Base-by-base conservation (phyloP, 202 grass and related monocot genomes). In the Setaria italica region DNA sequence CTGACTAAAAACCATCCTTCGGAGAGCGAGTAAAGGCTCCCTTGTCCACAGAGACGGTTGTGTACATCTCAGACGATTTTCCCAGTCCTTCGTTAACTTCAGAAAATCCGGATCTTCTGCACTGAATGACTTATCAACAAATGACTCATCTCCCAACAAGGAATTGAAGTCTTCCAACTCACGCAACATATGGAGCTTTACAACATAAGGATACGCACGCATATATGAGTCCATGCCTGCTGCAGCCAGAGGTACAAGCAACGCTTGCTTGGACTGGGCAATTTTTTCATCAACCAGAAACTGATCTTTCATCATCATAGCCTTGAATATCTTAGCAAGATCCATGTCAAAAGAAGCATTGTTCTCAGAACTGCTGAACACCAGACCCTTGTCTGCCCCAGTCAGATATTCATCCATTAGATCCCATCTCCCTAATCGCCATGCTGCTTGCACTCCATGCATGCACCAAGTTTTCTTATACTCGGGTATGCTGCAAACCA, bases 191-290 rank as follows among this genome's bases (percentile, higher is more conserved):
- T 99, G 96, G 76, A 99, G 96, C 76, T 99, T 99, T 48, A 94
- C 91, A 72, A 99, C 85, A 73, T 99, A 99, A 33, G 96, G 96
- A 92, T 99, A 99, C 32, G 96, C 96, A 88, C 93, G 96, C 91
- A 95, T 94, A 84, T 99, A 95, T 0, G 96, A 99, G 73, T 99
- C 96, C 96, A 95, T 99, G 65, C 96, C 96, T 77, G 96, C 96
- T n/a, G 96, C 96, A 88, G 93, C 88, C 49, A 99, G 76, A 78
- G 96, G 96, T 75, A 92, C 91, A 84, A 99, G 88, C 79, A 99
- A 82, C 49, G 93, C 76, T 87, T 95, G 93, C 78, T 95, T 99
- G 77, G 90, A 99, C 76, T 94, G 90, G 53, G 82, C 76, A 85
- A 99, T 95, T 86, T 83, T 92, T 82, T 99, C 88, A 58, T 79